Evolutionary conservation across 2,329 filamentous ascomycete species (phyloP).

Genomic region (Botrytis medusae): DNA sequence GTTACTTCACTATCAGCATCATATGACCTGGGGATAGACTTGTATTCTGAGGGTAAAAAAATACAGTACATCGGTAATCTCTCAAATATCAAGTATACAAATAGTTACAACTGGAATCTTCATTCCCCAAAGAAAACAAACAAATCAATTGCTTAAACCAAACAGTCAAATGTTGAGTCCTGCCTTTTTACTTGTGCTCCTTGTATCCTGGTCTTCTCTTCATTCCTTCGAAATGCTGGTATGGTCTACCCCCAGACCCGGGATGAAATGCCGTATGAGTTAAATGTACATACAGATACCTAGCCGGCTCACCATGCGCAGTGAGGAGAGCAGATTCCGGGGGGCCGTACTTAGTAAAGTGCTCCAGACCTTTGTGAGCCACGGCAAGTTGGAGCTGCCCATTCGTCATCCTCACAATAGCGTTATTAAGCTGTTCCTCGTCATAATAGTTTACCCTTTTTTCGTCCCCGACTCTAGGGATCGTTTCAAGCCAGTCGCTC

Average conservation of each 20-base stretch:
- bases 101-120: background rate
- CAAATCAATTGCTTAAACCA: too few relatives aligned
- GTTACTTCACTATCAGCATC: background rate
- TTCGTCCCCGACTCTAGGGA: background rate
- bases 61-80: background rate
- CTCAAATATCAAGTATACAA: background rate
- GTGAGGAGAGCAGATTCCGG: background rate
- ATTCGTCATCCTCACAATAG: background rate
- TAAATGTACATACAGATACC: conserved; percentile 9
- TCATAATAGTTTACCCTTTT: background rate
- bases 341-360: background rate
- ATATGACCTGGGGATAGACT: background rate
- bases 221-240: conserved; percentile 10
- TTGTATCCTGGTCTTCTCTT: background rate
- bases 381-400: background rate
- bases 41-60: background rate
- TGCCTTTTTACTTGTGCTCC: conserved; percentile 2
- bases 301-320: background rate
- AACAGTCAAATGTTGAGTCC: background rate
- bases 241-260: background rate
- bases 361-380: background rate
- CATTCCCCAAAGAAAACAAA: background rate
- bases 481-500: background rate
- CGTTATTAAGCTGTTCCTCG: conserved; percentile 10
- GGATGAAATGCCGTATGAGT: conserved; percentile 22